Base-by-base conservation (phyloP, 1,284 basidiomycete genomes). In the Cryptococcus sp. region DNA sequence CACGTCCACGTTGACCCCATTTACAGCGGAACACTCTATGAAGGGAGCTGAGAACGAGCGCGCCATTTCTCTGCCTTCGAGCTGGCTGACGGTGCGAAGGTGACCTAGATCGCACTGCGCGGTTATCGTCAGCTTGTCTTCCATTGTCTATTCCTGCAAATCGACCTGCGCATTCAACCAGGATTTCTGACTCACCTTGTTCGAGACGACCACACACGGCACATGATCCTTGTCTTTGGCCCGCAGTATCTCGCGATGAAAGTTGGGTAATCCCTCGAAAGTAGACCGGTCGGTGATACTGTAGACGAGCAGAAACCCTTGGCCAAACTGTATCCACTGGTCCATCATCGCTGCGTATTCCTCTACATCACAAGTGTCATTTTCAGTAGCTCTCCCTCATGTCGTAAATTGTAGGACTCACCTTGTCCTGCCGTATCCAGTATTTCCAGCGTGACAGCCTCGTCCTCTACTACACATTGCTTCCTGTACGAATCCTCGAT, bases 241-340 rank as follows among this genome's bases (percentile, higher is more conserved):
- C 35, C 78, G 65, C 40, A 78, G 62, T 53, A 82, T 83, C 62
- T 83, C 81, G 56, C 81, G 77, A 65, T 83, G 81, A 62, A 84
- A 81, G n/a, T 78, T 78, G 10, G 65, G 62, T 50, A 81, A 64
- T 57, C 82, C 81, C 55, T 84, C 82, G 61, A 83, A 84, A 11
- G 82, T 82, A 64, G 80, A 80, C 56, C 82, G 72, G 56, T 81
- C 82, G 25, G 83, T 83, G 61, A 84, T 82, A 52, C 79, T 81
- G 71, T 84, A 84, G 39, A 84, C 82, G 46, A 84, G 77, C 19
- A 84, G 72, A 74, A 84, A 84, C 2, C 83, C 83, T 56, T 82
- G 80, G 22, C 83, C 83, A 41, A 81, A 82, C 39, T 81, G 78
- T 78, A 84, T 84, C 78, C 83, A 84, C 64, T 84, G 83, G 68